phyloP scores from a whole-genome alignment of 306 rosid species.

The Canavalia gladiata region DNA sequence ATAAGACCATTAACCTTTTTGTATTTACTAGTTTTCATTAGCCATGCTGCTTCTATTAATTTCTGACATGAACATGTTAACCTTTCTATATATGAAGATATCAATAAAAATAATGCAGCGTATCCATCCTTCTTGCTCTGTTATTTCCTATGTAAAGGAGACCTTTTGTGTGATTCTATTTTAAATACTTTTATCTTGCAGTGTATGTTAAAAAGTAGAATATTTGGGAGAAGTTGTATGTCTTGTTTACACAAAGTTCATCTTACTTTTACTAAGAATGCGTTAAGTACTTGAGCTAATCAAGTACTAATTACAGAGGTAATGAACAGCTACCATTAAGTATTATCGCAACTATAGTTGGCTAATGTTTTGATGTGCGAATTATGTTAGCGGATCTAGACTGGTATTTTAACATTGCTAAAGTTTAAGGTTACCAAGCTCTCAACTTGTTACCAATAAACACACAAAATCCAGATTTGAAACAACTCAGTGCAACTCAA shows the following conservation, averaged over 20 bases:
- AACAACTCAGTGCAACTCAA: slow-evolving; percentile 3
- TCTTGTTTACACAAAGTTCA: not conserved
- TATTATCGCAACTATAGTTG: not conserved
- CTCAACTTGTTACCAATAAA: not conserved
- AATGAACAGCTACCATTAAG: not conserved
- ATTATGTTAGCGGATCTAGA: not conserved
- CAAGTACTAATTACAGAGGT: slow-evolving; percentile 18
- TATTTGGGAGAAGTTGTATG: not conserved
- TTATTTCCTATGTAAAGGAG: slow-evolving; percentile 27
- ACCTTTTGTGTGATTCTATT: not conserved
- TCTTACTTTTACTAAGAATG: slow-evolving; percentile 1
- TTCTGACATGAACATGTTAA: slow-evolving; percentile 16
- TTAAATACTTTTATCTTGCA: not conserved
- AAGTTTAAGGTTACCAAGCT: not conserved
- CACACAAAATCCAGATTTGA: not conserved
- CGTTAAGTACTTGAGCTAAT: not conserved
- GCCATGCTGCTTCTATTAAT: slow-evolving; percentile 9
- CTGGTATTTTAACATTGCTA: not conserved
- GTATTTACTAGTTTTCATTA: slow-evolving; percentile 11
- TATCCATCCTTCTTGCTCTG: slow-evolving; percentile 10
- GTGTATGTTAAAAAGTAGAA: not conserved
- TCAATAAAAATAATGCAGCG: slow-evolving; percentile 24
- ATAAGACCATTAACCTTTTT: slow-evolving; percentile 34
- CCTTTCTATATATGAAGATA: slow-evolving; percentile 23
- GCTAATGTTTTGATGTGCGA: not conserved